Evolutionary conservation across 768 basidiomycete genomes (phyloP).

Genomic region (Ramaria sp.): DNA sequence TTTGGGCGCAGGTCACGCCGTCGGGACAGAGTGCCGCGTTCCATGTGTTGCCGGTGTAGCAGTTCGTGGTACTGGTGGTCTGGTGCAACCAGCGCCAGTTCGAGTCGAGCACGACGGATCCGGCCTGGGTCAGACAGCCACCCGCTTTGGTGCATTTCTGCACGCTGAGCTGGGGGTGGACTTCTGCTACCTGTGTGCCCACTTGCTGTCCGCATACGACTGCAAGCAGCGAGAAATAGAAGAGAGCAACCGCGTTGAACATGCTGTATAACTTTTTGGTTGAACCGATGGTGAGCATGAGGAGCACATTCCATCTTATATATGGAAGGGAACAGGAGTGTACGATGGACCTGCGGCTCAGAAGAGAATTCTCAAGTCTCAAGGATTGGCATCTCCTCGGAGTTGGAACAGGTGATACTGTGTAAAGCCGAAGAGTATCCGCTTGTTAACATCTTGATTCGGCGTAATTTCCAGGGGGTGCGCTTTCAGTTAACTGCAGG

Average conservation of each 20-base stretch:
- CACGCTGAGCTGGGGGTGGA: constrained; percentile 35
- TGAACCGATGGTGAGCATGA: neutral
- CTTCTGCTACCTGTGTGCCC: constrained; percentile 37
- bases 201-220: constrained; percentile 40
- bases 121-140: constrained; percentile 7
- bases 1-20: constrained; percentile 19
- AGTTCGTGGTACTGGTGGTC: constrained; percentile 22
- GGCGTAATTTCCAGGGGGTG: no score
- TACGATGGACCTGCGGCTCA: no score
- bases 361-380: no score
- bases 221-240: constrained; percentile 28
- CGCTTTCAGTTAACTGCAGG: no score
- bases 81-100: constrained; percentile 42
- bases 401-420: no score
- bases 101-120: constrained; percentile 35
- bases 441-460: no score
- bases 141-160: constrained; percentile 21
- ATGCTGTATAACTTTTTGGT: constrained; percentile 22
- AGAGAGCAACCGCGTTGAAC: constrained; percentile 29
- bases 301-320: no score
- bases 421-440: no score
- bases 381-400: no score
- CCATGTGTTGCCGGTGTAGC: constrained; percentile 27
- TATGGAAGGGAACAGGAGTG: no score
- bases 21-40: constrained; percentile 23